Conservation (phyloP, 768 basidiomycete genomes). For the Suillus paluster region DNA sequence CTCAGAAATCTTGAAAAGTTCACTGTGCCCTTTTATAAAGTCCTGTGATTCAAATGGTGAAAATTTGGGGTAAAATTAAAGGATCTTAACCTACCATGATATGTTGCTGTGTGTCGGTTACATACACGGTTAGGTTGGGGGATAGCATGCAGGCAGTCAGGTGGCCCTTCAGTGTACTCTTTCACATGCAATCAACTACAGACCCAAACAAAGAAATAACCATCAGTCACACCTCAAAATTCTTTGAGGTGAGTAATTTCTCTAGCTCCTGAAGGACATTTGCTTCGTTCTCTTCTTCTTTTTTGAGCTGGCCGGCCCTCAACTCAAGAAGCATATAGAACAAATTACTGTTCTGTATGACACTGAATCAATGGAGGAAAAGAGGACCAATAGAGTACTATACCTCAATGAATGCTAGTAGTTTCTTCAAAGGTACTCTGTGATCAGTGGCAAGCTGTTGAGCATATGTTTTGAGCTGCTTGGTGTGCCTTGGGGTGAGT, state of each 20-base stretch:
- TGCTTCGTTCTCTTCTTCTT: neutral
- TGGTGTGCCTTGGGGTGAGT: constrained; percentile 4
- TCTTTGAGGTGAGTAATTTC: constrained; percentile 1
- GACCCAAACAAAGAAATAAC: neutral
- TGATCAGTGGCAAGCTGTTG: neutral
- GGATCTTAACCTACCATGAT: constrained; percentile 4
- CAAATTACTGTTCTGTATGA: constrained; percentile 1
- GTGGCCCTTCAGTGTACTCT: constrained; percentile 2
- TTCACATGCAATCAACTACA: neutral
- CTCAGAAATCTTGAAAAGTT: constrained; percentile 10
- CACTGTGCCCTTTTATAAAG: constrained; percentile 7
- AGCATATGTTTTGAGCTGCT: neutral
- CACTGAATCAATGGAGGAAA: neutral
- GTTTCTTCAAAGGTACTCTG: neutral
- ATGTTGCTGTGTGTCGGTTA: constrained; percentile 11
- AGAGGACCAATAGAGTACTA: neutral
- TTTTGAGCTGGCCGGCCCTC: neutral
- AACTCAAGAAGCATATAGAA: constrained; percentile 4
- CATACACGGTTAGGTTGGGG: constrained; percentile 15
- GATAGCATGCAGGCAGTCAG: constrained; percentile 12
- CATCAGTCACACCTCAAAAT: constrained; percentile 2
- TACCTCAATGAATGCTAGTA: constrained; percentile 5
- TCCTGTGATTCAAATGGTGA: neutral
- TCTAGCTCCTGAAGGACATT: neutral
- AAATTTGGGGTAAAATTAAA: neutral